Percentiles rank a stretch among this genome's conserved stretches.
phyloP scores from a whole-genome alignment of 225 moss, liverwort and hornwort genomes.

The Marchantia polymorpha region DNA sequence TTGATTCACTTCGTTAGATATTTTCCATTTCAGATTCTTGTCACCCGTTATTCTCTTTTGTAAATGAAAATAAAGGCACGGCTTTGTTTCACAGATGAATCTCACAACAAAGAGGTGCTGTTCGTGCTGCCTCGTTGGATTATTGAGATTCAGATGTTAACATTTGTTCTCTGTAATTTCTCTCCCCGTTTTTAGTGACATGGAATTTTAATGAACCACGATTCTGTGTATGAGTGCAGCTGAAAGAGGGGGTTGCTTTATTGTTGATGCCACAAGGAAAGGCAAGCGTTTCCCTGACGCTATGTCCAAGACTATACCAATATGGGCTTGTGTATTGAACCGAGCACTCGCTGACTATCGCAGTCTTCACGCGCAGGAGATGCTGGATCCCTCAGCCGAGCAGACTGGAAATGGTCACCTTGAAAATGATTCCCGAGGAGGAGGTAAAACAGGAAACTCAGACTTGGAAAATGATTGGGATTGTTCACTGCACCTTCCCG shows the following conservation, averaged over 20 bases:
- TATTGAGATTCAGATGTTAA: background rate
- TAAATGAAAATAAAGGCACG: too few species aligned
- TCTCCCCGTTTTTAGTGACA: background rate
- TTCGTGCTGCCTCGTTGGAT: too few species aligned
- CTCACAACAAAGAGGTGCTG: too few species aligned
- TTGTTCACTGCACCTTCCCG: constrained; percentile 64
- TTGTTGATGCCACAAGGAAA: constrained; percentile 96
- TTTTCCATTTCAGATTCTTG: too few species aligned
- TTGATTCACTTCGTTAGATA: too few species aligned
- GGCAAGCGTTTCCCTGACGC: constrained; percentile 96
- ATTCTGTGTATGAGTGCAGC: constrained; percentile 60
- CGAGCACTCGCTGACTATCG: constrained; percentile 62
- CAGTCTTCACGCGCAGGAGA: constrained; percentile 44
- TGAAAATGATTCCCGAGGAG: background rate
- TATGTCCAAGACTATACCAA: constrained; percentile 96
- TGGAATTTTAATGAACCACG: constrained; percentile 21
- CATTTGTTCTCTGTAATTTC: background rate
- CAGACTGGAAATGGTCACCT: constrained; percentile 14
- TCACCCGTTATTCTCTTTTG: too few species aligned
- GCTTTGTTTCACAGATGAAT: too few species aligned
- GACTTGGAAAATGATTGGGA: constrained; percentile 54
- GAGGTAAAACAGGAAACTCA: background rate
- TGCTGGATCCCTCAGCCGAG: background rate
- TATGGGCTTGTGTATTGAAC: constrained; percentile 90
- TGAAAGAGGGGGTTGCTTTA: constrained; percentile 81